These are phyloP conservation scores for Lichtheimia corymbifera DNA, from an alignment of 371 early-diverging fungal species.

Conservation along the genomic window DNA sequence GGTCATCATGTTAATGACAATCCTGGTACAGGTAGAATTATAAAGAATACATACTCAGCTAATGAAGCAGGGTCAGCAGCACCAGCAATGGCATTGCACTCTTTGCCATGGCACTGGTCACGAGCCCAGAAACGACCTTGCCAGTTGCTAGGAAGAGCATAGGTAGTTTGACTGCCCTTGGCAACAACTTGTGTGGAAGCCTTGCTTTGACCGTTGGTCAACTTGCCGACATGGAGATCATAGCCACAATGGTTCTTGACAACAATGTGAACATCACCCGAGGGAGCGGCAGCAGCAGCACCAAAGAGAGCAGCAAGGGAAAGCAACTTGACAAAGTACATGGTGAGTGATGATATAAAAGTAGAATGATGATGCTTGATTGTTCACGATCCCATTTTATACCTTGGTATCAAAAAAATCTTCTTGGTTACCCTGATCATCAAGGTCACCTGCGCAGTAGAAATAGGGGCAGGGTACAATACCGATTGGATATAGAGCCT, in stretches of 20 bases:
- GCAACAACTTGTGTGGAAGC: constrained; percentile 8
- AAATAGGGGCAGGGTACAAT: too few species aligned
- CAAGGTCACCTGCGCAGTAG: too few species aligned
- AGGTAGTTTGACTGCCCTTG: constrained; percentile 11
- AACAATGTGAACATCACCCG: constrained; percentile 9
- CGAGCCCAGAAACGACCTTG: constrained; percentile 40
- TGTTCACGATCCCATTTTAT: too few species aligned
- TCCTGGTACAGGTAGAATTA: too few species aligned
- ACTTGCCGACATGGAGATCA: constrained; percentile 12
- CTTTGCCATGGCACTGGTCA: constrained; percentile 19
- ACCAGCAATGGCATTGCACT: constrained; percentile 25
- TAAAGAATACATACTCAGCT: constrained; percentile 15
- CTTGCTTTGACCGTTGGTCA: constrained; percentile 14
- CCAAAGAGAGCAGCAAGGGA: constrained; percentile 8
- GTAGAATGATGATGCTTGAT: too few species aligned
- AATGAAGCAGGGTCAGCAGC: constrained; percentile 31
- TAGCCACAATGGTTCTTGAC: constrained; percentile 19
- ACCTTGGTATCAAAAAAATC: too few species aligned
- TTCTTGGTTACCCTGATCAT: too few species aligned
- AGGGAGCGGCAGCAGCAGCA: constrained; percentile 11
- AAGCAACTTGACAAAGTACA: constrained; percentile 1
- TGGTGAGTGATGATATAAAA: too few species aligned
- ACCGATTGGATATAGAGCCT: too few species aligned
- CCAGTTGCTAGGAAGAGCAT: constrained; percentile 12
- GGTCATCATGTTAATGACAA: too few species aligned